Evolutionary conservation across 2,329 filamentous ascomycete genomes (phyloP), one percentile per base, ranked within the genome.

Genomic region (Chrysosporium queenslandicum): DNA sequence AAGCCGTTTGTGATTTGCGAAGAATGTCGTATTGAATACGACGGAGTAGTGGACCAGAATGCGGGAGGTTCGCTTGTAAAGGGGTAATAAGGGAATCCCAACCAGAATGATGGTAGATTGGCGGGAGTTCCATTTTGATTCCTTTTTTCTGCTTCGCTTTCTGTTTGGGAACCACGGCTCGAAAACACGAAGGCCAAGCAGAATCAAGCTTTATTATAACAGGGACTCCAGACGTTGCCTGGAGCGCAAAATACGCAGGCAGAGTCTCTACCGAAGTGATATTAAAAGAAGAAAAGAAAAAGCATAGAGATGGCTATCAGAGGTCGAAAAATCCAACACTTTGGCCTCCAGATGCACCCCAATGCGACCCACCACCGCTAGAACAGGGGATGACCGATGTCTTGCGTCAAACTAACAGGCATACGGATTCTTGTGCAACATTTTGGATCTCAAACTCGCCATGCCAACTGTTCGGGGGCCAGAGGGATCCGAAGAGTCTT

Each of bases 1-100:
- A 56, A 18, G 67, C 66, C 4, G 66, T 69, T 30, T 58, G 18
- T 2, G 63, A 64, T 5, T 64, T 63, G 55, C 66, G 62, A 1
- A 60, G 54, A 46, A 63, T 25, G 30, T 64, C 59, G 53, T 69
- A 66, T 54, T 73, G 69, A 50, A 73, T 65, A 30, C 69, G 63
- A 7, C 69, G 64, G 18, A 68, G 55, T 0, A 72, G 52, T 1
- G 68, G 63, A 3, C 68, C 58, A 1, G 68, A 68, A 51, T 66
- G 61, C 1, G 71, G 71, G 6, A 73, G 58, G 39, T 68, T 61
- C 4, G 59, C 27, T n/a, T 60, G 55, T 3, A 73, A 64, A 37
- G 57, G 52, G 7, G 66, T 57, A 3, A 69, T 50, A 12, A 63
- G 42, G 3, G 34, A 49, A 25, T 50, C 34, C 1, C 54, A 40